Evolutionary conservation across 1,284 basidiomycete species (phyloP), one percentile per base, ranked within the genome.

Genomic region (Coniferiporia sulphurascens): DNA sequence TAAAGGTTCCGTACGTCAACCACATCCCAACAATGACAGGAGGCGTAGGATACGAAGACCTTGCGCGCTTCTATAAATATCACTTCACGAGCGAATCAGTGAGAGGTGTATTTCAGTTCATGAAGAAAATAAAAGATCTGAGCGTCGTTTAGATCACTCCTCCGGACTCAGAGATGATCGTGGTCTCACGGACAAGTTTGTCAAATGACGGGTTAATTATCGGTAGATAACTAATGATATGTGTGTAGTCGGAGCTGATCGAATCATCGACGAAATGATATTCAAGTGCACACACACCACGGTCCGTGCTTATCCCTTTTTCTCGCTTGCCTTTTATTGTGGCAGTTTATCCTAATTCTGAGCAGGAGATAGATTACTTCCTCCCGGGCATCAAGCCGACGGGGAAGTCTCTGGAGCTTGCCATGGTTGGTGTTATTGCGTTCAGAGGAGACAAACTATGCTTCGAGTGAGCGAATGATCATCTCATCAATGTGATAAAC

Each of bases 361-460:
- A 27, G 27, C 56, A 76, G 77, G 76, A 77, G 63, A 78, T 80
- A 48, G 78, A 81, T 63, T 81, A 80, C 72, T 75, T 82, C 59
- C 66, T 79, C 13, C 79, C 77, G 3, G 78, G 77, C 17, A 65
- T 82, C 21, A 73, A 76, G 41, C 77, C 80, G 19, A 81, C 77
- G 0, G 74, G 75, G 22, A 78, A 74, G 60, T 65, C 69, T 5
- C 65, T 81, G 32, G 72, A 76, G 56, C 72, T 81, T 2, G 78
- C 80, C 0, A 68, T 82, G 61, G 78, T 80, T n/a, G 78, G 78
- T 7, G 72, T 82, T 12, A 72, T 81, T 17, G 79, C 78, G 21
- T 78, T 83, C 58, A 71, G 78, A 58, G 80, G 81, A 7, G 79
- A 82, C 65, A 77, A 79, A 62, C 65, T 81, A 41, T 78, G 76